phyloP scores from a whole-genome alignment of 2,329 filamentous ascomycete genomes.

The Rhynchosporium agropyri region DNA sequence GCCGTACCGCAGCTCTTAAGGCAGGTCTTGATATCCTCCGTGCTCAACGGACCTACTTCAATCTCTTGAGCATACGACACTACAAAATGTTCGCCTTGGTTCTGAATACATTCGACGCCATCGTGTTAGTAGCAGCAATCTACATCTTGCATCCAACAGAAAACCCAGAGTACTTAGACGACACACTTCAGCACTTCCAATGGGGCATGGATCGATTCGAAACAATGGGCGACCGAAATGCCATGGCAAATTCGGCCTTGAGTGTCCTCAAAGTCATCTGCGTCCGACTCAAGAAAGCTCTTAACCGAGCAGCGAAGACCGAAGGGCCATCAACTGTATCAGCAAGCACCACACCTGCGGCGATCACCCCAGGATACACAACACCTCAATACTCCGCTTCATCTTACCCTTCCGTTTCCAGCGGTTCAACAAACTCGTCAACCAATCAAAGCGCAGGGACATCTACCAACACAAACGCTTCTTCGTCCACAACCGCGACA shows the following conservation, averaged over 20 bases:
- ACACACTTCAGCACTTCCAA: conserved; percentile 57
- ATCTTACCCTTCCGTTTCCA: conserved; percentile 26
- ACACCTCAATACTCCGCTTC: conserved; percentile 9
- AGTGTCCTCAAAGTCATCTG: conserved; percentile 59
- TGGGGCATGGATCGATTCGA: conserved; percentile 63
- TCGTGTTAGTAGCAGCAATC: conserved; percentile 62
- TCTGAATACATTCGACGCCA: conserved; percentile 65
- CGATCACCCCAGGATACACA: conserved; percentile 19
- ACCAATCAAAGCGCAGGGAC: conserved; percentile 12
- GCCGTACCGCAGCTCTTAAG: conserved; percentile 57
- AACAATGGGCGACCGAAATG: conserved; percentile 56
- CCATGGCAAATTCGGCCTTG: conserved; percentile 56
- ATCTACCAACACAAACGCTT: conserved; percentile 2
- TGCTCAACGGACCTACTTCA: conserved; percentile 55
- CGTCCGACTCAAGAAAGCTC: conserved; percentile 54
- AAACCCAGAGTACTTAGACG: conserved; percentile 51
- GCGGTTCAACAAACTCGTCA: conserved; percentile 20
- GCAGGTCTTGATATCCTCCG: conserved; percentile 59
- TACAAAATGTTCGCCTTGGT: conserved; percentile 60
- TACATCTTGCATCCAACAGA: conserved; percentile 63
- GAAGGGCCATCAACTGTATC: conserved; percentile 16
- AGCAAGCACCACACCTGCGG: conserved; percentile 15
- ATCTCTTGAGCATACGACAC: conserved; percentile 52
- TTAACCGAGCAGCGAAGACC: conserved; percentile 20
- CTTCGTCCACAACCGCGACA: conserved; percentile 5